Evolutionary conservation across 805 yeast genomes (phyloP), one percentile per base, ranked within the genome.

Genomic region (Pichia insulana): DNA sequence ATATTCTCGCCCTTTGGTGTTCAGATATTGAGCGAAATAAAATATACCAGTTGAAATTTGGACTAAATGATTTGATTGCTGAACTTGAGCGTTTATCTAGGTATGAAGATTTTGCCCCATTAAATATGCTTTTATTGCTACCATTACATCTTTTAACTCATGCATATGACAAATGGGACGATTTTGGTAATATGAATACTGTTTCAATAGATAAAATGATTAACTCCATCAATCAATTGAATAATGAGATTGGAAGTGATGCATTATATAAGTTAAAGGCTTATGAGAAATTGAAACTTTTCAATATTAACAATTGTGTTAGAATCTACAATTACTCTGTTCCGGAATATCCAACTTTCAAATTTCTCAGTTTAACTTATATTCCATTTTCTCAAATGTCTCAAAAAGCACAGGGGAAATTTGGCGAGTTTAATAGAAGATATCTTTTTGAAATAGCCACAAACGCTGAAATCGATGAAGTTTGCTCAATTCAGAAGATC

Each of bases 101-200:
- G 31, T 36, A 25, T 32, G 15, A 33, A 3, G 15, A 7, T 12
- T 41, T 41, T 15, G 26, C 25, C 12, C 17, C 30, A 7, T 17
- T 41, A 7, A 41, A 36, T 26, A 7, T 15, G 8, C 9, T 41
- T n/a, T 17, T 41, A 13, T 18, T n/a, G 2, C n/a, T 42, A 22
- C 41, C 45, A 7, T 7, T 38, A 4, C 41, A 34, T 38, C 30
- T 30, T 12, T 16, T 37, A 19, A 16, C 19, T 12, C 41, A 34
- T 17, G 19, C 38, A 7, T 38, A 34, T 34, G 36, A 34, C 3
- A 42, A 15, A 30, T 38, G 45, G 45, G 39, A 42, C 9, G 38
- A 42, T 19, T 16, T 37, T 16, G 45, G 45, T 2, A 35, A 39
- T 25, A 27, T 37, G 6, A 38, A 18, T 10, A 32, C 40, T 15